These are phyloP conservation scores for Plasmodium berghei DNA, from an alignment of 169 alveolate species.

Conservation along the genomic window DNA sequence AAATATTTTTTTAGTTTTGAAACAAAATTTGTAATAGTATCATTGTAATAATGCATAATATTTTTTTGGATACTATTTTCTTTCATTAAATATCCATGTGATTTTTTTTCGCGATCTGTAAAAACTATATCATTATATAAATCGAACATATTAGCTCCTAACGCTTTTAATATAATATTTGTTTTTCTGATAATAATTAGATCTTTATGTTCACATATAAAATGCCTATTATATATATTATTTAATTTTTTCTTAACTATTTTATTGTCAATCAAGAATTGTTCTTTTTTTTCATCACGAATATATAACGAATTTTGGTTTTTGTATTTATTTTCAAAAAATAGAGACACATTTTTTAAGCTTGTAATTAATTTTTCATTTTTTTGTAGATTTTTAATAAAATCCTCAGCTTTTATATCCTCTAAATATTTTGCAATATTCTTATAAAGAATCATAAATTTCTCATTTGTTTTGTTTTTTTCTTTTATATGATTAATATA, in stretches of 20 bases:
- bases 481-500: slow-evolving; percentile 23
- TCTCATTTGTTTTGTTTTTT: slow-evolving; percentile 16
- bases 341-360: slow-evolving; percentile 47
- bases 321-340: slow-evolving; percentile 72
- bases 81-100: slow-evolving; percentile 77
- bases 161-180: slow-evolving; percentile 52
- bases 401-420: slow-evolving; percentile 20
- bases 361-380: slow-evolving; percentile 41
- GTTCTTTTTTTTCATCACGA: slow-evolving; percentile 54
- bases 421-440: slow-evolving; percentile 44
- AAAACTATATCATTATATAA: slow-evolving; percentile 65
- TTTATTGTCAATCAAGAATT: slow-evolving; percentile 56
- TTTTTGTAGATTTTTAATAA: slow-evolving; percentile 64
- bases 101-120: slow-evolving; percentile 64
- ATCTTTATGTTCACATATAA: slow-evolving; percentile 75
- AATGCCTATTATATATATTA: slow-evolving; percentile 76
- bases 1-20: slow-evolving; percentile 3
- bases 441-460: slow-evolving; percentile 23
- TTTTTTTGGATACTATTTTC: slow-evolving; percentile 22
- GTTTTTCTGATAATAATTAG: slow-evolving; percentile 68
- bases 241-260: slow-evolving; percentile 63
- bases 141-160: slow-evolving; percentile 73
- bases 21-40: slow-evolving; percentile 11
- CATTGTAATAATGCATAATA: slow-evolving; percentile 10
- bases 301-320: slow-evolving; percentile 71